Conservation (phyloP, 768 basidiomycete genomes). For the Rhodosporidiobolus odoratus region DNA sequence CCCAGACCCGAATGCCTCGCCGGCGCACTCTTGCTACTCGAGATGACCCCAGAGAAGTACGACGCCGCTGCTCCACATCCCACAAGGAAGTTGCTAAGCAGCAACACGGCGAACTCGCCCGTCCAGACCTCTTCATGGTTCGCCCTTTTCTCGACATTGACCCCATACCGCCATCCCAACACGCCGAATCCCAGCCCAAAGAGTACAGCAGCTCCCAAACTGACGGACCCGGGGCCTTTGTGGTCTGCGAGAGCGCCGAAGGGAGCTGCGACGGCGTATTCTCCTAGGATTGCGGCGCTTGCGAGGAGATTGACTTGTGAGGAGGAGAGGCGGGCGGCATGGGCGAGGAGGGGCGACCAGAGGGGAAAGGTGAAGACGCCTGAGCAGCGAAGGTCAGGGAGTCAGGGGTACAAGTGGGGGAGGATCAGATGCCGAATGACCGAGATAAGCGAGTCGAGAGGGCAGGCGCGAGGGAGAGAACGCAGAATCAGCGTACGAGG, state of each 20-base stretch:
- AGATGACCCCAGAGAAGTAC: conserved; percentile 36
- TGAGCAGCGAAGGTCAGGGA: neutral
- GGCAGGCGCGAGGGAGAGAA: no score
- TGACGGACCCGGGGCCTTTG: conserved; percentile 25
- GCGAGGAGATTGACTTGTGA: conserved; percentile 21
- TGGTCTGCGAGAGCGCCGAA: conserved; percentile 28
- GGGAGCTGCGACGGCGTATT: conserved; percentile 19
- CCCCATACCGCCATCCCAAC: conserved; percentile 11
- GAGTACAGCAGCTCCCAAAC: neutral
- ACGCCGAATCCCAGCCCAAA: conserved; percentile 17
- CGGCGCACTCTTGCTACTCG: conserved; percentile 31
- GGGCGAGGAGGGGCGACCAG: neutral
- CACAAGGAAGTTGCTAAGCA: conserved; percentile 17
- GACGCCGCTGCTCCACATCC: conserved; percentile 32
- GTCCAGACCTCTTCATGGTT: neutral
- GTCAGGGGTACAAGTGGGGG: no score
- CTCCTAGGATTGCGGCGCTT: conserved; percentile 22
- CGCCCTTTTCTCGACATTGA: neutral
- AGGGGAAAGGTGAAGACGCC: conserved; percentile 19
- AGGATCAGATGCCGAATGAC: no score
- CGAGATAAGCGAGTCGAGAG: no score
- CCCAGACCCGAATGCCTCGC: conserved; percentile 37
- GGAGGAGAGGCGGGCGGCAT: conserved; percentile 1
- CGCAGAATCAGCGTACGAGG: neutral
- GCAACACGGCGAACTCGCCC: conserved; percentile 10